Evolutionary conservation across 257 asterid species (phyloP).

Genomic region (Paraleonurus japonicus): DNA sequence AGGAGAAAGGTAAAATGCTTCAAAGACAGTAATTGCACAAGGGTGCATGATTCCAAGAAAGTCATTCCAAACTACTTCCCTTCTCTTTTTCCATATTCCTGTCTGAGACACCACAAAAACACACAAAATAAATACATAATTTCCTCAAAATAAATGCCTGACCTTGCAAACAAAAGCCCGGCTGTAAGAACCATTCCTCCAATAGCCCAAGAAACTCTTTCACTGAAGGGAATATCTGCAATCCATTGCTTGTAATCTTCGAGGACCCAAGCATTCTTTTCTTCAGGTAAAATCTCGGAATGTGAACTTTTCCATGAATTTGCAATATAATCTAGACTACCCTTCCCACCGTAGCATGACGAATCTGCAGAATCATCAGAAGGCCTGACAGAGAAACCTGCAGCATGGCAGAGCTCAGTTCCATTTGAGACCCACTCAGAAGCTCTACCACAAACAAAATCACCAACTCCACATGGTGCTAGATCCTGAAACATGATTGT

Average conservation of each 20-base stretch:
- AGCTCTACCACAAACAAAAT: conserved; percentile 95
- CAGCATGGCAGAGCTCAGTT: conserved; percentile 87
- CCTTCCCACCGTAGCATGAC: conserved; percentile 88
- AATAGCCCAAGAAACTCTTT: conserved; percentile 91
- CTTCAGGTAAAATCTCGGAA: conserved; percentile 42
- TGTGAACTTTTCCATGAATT: conserved; percentile 62
- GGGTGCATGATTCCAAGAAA: not conserved
- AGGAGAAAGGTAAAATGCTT: not conserved
- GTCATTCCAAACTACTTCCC: not conserved
- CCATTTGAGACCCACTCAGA: conserved; percentile 96
- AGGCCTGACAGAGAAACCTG: conserved; percentile 81
- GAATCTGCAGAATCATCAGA: conserved; percentile 52
- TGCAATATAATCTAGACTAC: conserved; percentile 62
- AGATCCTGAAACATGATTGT: conserved; percentile 62
- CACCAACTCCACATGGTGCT: conserved; percentile 83
- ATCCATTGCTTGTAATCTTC: conserved; percentile 68
- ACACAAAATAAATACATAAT: not conserved
- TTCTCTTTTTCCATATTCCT: not conserved
- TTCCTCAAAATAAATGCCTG: conserved; percentile 22
- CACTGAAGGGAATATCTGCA: conserved; percentile 53
- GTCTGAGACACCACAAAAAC: not conserved
- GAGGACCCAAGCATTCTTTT: conserved; percentile 30
- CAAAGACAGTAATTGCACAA: not conserved
- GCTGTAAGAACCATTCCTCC: conserved; percentile 99
- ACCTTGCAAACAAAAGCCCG: conserved; percentile 87